Conservation (phyloP, 73 alveolate genomes). For the Breviolum minutum region DNA sequence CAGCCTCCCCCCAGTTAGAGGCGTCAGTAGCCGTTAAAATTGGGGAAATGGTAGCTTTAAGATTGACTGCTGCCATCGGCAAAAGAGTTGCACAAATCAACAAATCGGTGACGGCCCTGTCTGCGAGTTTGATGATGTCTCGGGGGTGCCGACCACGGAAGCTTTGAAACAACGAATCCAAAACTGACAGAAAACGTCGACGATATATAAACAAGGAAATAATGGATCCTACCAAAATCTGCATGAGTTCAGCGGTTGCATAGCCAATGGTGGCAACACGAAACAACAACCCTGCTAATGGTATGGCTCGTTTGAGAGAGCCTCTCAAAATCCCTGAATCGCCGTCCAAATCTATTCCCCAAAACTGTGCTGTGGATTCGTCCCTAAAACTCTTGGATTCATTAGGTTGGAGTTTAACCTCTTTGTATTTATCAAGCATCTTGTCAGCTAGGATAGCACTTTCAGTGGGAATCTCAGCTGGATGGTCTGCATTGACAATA, state of each 20-base stretch:
- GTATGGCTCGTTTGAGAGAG: not conserved
- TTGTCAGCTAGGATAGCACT: not conserved
- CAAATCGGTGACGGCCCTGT: not conserved
- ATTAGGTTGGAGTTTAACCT: not conserved
- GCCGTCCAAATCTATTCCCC: constrained; percentile 3
- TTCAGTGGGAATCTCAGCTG: not conserved
- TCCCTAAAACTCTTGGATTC: not conserved
- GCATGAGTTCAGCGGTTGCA: not conserved
- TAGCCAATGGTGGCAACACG: not conserved
- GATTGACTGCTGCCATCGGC: not conserved
- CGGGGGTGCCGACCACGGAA: not conserved
- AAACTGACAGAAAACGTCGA: not conserved
- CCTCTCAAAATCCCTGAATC: not conserved
- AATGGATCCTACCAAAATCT: not conserved
- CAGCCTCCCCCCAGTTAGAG: constrained; percentile 6
- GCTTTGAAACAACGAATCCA: not conserved
- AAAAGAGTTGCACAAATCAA: not conserved
- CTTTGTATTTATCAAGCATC: not conserved
- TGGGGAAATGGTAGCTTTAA: not conserved
- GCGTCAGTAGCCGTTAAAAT: not conserved
- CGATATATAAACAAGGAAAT: not conserved
- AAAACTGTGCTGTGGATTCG: not conserved
- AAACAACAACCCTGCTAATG: not conserved
- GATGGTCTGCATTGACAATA: not conserved
- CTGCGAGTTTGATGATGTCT: not conserved